These are phyloP conservation scores for Aleurites moluccanus DNA, from an alignment of 441 rosid genomes.

Conservation along the genomic window DNA sequence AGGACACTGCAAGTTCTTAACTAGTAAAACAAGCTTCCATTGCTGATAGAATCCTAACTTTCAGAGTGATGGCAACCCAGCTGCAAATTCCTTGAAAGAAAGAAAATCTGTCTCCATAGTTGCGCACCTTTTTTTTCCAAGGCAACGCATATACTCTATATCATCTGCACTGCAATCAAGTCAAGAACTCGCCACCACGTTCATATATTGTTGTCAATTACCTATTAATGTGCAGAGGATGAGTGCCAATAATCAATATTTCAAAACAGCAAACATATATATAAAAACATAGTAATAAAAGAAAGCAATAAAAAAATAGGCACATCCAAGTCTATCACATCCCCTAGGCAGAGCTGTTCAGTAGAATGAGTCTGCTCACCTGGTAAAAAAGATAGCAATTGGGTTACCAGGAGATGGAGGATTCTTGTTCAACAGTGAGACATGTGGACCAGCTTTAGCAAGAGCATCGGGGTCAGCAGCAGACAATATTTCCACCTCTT, in stretches of 20 bases:
- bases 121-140: neutral
- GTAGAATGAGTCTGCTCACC: conserved; percentile 30
- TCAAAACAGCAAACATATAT: neutral
- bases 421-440: conserved; percentile 52
- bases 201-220: conserved; percentile 1
- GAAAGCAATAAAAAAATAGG: neutral
- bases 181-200: neutral
- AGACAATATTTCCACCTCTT: conserved; percentile 60
- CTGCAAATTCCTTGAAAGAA: neutral
- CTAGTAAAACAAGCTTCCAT: neutral
- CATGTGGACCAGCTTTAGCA: conserved; percentile 55
- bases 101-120: neutral
- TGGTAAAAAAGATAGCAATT: conserved; percentile 64
- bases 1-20: neutral
- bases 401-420: conserved; percentile 88
- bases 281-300: neutral
- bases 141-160: neutral
- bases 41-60: neutral
- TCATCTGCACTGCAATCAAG: neutral
- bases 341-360: neutral
- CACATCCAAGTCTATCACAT: neutral
- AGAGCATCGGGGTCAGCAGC: conserved; percentile 42
- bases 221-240: neutral
- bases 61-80: neutral
- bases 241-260: neutral